Evolutionary conservation across 2,329 filamentous ascomycete genomes (phyloP).

Genomic region (Pseudopithomyces chartarum): DNA sequence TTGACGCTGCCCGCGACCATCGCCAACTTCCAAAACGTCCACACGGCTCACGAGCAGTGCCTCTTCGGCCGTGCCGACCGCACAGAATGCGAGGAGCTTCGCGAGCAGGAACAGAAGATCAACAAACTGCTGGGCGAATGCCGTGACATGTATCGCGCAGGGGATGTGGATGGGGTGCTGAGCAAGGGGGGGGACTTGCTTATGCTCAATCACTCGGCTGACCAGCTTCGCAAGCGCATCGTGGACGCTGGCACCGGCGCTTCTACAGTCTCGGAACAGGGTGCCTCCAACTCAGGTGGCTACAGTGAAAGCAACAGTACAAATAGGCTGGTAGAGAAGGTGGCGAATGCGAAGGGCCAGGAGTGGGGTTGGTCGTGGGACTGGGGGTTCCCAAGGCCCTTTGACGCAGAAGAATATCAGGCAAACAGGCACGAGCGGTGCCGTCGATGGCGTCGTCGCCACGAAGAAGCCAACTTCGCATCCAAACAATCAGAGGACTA

Average conservation of each 20-base stretch:
- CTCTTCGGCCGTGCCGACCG: conserved; percentile 38
- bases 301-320: not conserved
- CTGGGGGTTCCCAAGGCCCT: conserved; percentile 38
- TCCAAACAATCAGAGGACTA: not conserved
- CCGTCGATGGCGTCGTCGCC: conserved; percentile 8
- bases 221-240: conserved; percentile 32
- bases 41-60: conserved; percentile 37
- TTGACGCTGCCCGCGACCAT: conserved; percentile 47
- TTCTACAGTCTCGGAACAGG: not conserved
- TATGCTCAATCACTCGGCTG: conserved; percentile 29
- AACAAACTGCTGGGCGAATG: conserved; percentile 28
- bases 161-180: conserved; percentile 31
- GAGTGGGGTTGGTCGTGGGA: conserved; percentile 43
- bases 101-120: conserved; percentile 27
- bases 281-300: not conserved
- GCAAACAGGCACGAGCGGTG: not conserved
- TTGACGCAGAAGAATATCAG: conserved; percentile 15
- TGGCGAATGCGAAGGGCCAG: conserved; percentile 37
- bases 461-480: not conserved
- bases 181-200: conserved; percentile 41
- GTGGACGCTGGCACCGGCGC: conserved; percentile 14
- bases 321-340: conserved; percentile 28
- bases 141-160: conserved; percentile 30
- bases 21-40: conserved; percentile 35
- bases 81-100: conserved; percentile 31